Evolutionary conservation across 2,329 filamentous ascomycete species (phyloP).

Genomic region (Scedosporium apiospermum): DNA sequence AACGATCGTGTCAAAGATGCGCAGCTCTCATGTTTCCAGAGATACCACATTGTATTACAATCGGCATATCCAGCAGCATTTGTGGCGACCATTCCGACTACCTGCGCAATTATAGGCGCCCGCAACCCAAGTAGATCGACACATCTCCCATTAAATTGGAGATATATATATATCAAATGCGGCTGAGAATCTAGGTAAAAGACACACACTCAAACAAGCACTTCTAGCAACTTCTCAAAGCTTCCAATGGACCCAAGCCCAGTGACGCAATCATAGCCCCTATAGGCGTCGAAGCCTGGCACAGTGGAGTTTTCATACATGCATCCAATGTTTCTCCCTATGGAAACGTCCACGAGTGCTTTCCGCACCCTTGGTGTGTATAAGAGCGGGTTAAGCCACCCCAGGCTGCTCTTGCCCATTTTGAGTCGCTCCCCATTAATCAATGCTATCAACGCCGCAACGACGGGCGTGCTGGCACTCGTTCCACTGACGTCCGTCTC

Average conservation of each 20-base stretch:
- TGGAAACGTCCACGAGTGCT: constrained; percentile 31
- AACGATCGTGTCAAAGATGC: no score
- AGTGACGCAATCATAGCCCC: constrained; percentile 39
- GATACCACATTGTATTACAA: no score
- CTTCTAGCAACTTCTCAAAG: constrained; percentile 26
- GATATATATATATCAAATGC: no score
- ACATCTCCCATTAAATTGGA: no score
- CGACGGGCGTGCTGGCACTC: constrained; percentile 42
- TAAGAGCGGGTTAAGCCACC: constrained; percentile 42
- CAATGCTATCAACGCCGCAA: constrained; percentile 43
- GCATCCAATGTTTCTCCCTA: constrained; percentile 30
- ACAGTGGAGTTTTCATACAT: constrained; percentile 15
- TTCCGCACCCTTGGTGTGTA: constrained; percentile 28
- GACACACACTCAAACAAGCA: constrained; percentile 11
- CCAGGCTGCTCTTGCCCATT: constrained; percentile 36
- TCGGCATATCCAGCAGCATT: no score
- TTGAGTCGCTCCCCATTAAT: constrained; percentile 43
- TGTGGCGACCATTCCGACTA: no score
- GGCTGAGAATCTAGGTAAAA: no score
- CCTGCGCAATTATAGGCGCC: no score
- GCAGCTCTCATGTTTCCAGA: no score
- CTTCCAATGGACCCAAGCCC: constrained; percentile 37
- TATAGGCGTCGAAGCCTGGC: constrained; percentile 31
- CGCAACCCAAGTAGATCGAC: no score
- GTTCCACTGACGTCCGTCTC: constrained; percentile 27